phyloP scores from a whole-genome alignment of 371 early-diverging fungal species.

The Apophysomyces ossiformis region DNA sequence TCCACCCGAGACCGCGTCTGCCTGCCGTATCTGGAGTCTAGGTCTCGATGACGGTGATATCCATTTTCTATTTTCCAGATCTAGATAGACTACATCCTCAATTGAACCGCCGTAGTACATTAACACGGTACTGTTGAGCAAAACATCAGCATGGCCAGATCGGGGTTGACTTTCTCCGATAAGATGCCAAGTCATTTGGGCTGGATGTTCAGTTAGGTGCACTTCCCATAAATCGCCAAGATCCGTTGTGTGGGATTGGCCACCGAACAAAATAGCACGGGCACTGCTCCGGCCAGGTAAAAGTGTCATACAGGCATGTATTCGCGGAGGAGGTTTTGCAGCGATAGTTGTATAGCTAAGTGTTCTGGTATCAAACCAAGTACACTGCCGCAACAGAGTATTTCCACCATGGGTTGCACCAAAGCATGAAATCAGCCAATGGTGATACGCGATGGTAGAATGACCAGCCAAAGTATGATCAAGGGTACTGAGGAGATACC shows the following conservation, averaged over 20 bases:
- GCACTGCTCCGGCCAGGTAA: conserved; percentile 3
- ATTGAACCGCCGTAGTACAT: conserved; percentile 1
- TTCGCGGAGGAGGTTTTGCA: conserved; percentile 22
- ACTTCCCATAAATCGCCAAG: conserved; percentile 32
- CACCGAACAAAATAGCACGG: conserved; percentile 23
- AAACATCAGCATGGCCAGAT: conserved; percentile 9
- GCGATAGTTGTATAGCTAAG: not conserved
- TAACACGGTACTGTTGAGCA: not conserved
- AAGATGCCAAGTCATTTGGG: conserved; percentile 26
- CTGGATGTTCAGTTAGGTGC: conserved; percentile 7
- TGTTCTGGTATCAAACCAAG: conserved; percentile 17
- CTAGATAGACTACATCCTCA: not conserved
- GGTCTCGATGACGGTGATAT: not conserved
- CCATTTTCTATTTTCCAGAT: not conserved
- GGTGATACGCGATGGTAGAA: conserved; percentile 19
- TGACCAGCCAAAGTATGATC: conserved; percentile 19
- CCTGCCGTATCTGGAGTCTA: not conserved
- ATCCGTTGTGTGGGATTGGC: conserved; percentile 12
- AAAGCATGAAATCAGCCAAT: conserved; percentile 35
- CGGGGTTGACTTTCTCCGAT: not conserved
- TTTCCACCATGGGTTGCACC: conserved; percentile 11
- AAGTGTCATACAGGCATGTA: conserved; percentile 20
- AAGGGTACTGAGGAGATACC: not conserved
- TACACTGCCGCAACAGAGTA: conserved; percentile 11
- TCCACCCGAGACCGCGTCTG: not conserved